Base-by-base conservation (phyloP, 2,329 filamentous ascomycete genomes). In the Colletotrichum orbiculare region DNA sequence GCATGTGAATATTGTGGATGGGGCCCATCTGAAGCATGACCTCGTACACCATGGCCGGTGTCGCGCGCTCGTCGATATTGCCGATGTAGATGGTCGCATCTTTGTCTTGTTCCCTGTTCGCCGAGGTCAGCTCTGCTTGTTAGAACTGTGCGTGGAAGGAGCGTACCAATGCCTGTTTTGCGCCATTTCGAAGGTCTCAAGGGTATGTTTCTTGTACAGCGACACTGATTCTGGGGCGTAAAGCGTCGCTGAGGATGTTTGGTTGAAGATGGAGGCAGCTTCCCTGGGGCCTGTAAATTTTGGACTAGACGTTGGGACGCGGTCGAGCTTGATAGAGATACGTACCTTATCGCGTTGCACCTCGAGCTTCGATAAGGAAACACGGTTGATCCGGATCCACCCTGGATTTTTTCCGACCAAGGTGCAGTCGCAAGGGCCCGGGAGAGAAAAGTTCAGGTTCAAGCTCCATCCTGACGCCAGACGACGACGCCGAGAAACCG, bases 71-170 rank as follows among this genome's bases (percentile, higher is more conserved):
- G 82, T 99, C 96, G 74, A 99, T 93, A 78, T 98, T 98, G 76
- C 96, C 96, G 71, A 98, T 93, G 79, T 99, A 99, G 77, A 98
- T 92, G 46, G 96, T 98, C 71, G 94, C 94, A 81, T 98, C 95
- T 79, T 97, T 97, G 80, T 98, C 95, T 83, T 98, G 95, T 77
- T 97, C 93, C 92, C 91, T 94, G 70, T 15, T n/a, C 58, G 55
- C 67, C 50, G 72, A 67, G 74, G 72, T 73, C 67, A 75, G 68
- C 67, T 41, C 41, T 11, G 38, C 2, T 34, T 50, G 53, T 57
- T 38, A 38, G 37, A 38, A 50, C 13, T 39, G 34, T 15, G 35
- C 37, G 38, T 12, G 59, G 45, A 48, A 38, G 54, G 41, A 49
- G 58, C 82, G 71, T 85, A 92, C 91, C 91, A 96, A 81, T 95